phyloP scores from a whole-genome alignment of 2,329 filamentous ascomycete genomes.

The Aspergillus flavus region DNA sequence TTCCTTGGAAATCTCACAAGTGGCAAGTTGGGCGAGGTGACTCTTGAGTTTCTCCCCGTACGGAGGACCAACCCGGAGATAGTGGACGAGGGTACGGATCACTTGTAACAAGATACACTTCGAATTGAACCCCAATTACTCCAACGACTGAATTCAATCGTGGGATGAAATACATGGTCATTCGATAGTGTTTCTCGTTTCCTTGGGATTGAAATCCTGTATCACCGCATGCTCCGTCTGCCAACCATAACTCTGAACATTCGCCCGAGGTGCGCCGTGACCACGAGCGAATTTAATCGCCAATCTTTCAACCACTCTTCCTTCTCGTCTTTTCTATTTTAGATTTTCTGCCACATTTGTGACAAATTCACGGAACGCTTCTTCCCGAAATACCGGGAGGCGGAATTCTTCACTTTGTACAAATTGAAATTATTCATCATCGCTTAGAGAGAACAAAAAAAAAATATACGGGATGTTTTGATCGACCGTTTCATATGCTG shows the following conservation, averaged over 20 bases:
- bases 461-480: neutral
- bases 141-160: neutral
- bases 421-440: neutral
- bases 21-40: conserved; percentile 17
- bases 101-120: neutral
- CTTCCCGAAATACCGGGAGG: conserved; percentile 10
- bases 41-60: too few species aligned
- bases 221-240: conserved; percentile 9
- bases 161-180: neutral
- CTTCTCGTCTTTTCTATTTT: neutral
- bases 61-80: neutral
- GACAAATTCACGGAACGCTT: conserved; percentile 8
- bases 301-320: neutral
- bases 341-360: conserved; percentile 11
- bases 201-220: neutral
- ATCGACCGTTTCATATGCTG: neutral
- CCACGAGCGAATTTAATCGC: conserved; percentile 7
- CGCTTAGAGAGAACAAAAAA: neutral
- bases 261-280: conserved; percentile 13
- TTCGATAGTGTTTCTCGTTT: neutral
- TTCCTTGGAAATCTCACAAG: conserved; percentile 12
- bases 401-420: neutral
- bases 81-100: too few species aligned
- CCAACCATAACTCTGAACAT: neutral
- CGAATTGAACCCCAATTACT: conserved; percentile 1